These are phyloP conservation scores for Gillenia trifoliata DNA, from an alignment of 306 rosid species.

Conservation along the genomic window DNA sequence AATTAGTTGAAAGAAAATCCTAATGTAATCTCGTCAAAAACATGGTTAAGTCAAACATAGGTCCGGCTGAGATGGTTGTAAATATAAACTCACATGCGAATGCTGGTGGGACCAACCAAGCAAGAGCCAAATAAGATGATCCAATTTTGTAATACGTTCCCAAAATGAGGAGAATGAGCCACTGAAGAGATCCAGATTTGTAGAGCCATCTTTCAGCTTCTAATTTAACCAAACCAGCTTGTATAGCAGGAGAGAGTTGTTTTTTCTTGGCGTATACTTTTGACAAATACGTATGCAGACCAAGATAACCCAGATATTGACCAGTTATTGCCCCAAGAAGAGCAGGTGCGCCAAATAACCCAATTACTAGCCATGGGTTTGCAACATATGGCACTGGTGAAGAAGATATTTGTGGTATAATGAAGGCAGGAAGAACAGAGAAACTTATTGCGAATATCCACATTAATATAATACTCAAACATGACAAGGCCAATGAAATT, in stretches of 20 bases:
- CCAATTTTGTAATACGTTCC: slow-evolving; percentile 80
- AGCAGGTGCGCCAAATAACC: slow-evolving; percentile 86
- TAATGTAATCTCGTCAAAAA: not conserved
- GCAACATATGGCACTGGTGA: slow-evolving; percentile 83
- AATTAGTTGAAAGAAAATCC: slow-evolving; percentile 7
- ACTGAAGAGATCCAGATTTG: slow-evolving; percentile 88
- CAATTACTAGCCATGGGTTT: slow-evolving; percentile 82
- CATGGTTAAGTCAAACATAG: slow-evolving; percentile 20
- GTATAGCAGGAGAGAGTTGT: slow-evolving; percentile 42
- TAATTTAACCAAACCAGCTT: slow-evolving; percentile 49
- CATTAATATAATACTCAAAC: slow-evolving; percentile 60
- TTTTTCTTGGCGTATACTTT: slow-evolving; percentile 49
- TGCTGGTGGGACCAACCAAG: slow-evolving; percentile 91
- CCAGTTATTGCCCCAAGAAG: slow-evolving; percentile 85
- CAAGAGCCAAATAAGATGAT: slow-evolving; percentile 86
- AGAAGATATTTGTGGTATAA: slow-evolving; percentile 57
- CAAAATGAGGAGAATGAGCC: slow-evolving; percentile 77
- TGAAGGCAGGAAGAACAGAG: slow-evolving; percentile 52
- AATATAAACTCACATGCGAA: slow-evolving; percentile 66
- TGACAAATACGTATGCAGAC: slow-evolving; percentile 55
- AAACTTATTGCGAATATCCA: slow-evolving; percentile 69
- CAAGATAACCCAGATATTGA: slow-evolving; percentile 78
- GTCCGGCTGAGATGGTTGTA: slow-evolving; percentile 21
- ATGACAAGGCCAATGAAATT: slow-evolving; percentile 68
- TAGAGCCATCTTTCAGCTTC: slow-evolving; percentile 99